Percentiles rank a stretch among this genome's conserved stretches.
Conservation (phyloP, 1,284 basidiomycete species). For the Trametes hirsuta region DNA sequence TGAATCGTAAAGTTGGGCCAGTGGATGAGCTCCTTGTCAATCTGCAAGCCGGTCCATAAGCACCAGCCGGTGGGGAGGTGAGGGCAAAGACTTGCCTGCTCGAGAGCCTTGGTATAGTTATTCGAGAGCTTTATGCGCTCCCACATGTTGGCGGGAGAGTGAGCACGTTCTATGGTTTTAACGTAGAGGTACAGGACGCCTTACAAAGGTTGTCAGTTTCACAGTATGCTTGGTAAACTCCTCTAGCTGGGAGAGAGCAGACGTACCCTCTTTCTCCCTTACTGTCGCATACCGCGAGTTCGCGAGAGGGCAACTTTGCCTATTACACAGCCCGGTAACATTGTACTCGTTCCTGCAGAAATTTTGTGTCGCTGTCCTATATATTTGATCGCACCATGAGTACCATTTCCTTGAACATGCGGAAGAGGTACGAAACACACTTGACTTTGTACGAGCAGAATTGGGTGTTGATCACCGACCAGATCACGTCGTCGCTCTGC, state of each 20-base stretch:
- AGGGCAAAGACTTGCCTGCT: constrained; percentile 65
- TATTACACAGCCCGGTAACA: constrained; percentile 95
- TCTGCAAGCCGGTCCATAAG: constrained; percentile 48
- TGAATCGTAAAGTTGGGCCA: constrained; percentile 98
- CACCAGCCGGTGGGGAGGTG: not conserved
- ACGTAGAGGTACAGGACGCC: constrained; percentile 95
- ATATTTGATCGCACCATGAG: not conserved
- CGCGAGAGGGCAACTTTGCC: constrained; percentile 96
- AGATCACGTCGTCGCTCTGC: constrained; percentile 96
- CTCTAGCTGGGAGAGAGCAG: not conserved
- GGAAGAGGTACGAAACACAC: constrained; percentile 50
- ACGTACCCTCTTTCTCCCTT: constrained; percentile 88
- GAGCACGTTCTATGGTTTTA: constrained; percentile 97
- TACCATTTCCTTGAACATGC: not conserved
- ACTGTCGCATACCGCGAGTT: constrained; percentile 98
- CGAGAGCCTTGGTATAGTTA: constrained; percentile 93
- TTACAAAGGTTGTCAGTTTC: constrained; percentile 32
- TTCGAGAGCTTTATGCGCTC: constrained; percentile 92
- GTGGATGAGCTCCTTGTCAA: constrained; percentile 93
- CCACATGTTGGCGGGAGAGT: constrained; percentile 97
- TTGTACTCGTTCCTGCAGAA: constrained; percentile 99
- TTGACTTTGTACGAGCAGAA: constrained; percentile 99
- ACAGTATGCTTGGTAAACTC: not conserved
- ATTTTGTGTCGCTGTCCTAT: constrained; percentile 90
- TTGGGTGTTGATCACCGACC: constrained; percentile 91